Base-by-base conservation (phyloP, 1,284 basidiomycete species). In the Sphagnurus paluster region DNA sequence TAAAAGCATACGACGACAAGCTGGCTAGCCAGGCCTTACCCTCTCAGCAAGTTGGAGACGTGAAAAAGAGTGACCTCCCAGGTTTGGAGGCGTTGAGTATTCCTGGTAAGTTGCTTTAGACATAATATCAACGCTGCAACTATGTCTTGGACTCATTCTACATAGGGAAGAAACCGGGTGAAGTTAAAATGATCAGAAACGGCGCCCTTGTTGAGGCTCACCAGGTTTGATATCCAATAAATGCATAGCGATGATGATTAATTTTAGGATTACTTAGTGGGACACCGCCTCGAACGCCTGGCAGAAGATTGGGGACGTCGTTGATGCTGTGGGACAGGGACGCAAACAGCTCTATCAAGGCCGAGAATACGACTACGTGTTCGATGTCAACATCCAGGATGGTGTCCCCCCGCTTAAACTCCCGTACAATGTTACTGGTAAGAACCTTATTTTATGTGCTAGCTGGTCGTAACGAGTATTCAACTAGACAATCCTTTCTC, bases 331-430 rank as follows among this genome's bases (percentile, higher is more conserved):
- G 36, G 92, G 93, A 7, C 82, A 86, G 36, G 82, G 83, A 6
- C 78, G 89, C 49, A 98, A 93, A 67, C 92, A 96, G 65, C 76
- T 96, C 4, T 88, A 90, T 64, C 69, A 91, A 56, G 97, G 97
- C 23, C 87, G 87, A 63, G 96, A 98, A 68, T 99, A 95, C 62
- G 97, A 99, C 69, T 96, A 98, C 60, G 96, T 99, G 6, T 99
- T 99, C 60, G 95, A 98, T 60, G 95, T 99, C 14, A 96, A 98
- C 61, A 88, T 98, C 21, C 79, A 92, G 54, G 96, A 98, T 54
- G 96, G 93, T 5, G 84, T 82, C 17, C 95, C 96, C 5, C 87
- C 94, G 5, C 75, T 99, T 53, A 98, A 98, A 63, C 77, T 99
- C 24, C 95, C 96, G 0, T 99, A 91, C 68, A 98, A 98, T 62